These are phyloP conservation scores for Sarcodon aspratus DNA, from an alignment of 768 basidiomycete species.

Conservation along the genomic window DNA sequence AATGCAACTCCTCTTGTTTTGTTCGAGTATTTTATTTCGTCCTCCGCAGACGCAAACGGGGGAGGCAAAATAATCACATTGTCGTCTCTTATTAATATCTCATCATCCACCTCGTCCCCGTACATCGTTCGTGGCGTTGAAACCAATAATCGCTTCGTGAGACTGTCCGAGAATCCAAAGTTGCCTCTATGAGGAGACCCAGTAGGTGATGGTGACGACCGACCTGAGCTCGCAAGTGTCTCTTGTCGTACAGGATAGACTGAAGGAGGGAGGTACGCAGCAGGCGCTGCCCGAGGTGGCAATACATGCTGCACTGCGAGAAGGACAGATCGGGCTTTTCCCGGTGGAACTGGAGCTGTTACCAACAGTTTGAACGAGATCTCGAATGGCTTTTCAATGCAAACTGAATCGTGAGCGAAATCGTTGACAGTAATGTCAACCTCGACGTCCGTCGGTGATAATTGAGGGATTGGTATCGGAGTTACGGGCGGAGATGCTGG, in stretches of 20 bases:
- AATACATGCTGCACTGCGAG: slow-evolving; percentile 61
- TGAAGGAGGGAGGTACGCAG: slow-evolving; percentile 1
- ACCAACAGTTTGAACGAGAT: slow-evolving; percentile 43
- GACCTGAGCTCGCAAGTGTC: not conserved
- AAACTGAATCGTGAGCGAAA: slow-evolving; percentile 31
- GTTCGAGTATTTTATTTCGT: not conserved
- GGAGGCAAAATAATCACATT: slow-evolving; percentile 11
- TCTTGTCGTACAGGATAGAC: not conserved
- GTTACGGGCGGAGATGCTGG: slow-evolving; percentile 15
- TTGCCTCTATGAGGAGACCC: slow-evolving; percentile 22
- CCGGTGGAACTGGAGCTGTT: slow-evolving; percentile 28
- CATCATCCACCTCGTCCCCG: slow-evolving; percentile 7
- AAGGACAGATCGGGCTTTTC: slow-evolving; percentile 27
- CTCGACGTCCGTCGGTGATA: slow-evolving; percentile 30
- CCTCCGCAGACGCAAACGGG: slow-evolving; percentile 7
- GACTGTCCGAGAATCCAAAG: slow-evolving; percentile 31
- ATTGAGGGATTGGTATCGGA: slow-evolving; percentile 8
- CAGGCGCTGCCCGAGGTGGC: slow-evolving; percentile 20
- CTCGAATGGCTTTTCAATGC: slow-evolving; percentile 48
- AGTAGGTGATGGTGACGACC: slow-evolving; percentile 36
- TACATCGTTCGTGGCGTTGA: slow-evolving; percentile 25
- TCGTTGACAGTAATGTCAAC: slow-evolving; percentile 44
- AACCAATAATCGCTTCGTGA: slow-evolving; percentile 37
- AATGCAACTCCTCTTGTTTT: slow-evolving; percentile 3
- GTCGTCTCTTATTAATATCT: slow-evolving; percentile 2